A percentile compares a stretch with the other conserved stretches of the same genome.
Conservation (phyloP, 1,139 yeast species). For the Citeromyces siamensis region DNA sequence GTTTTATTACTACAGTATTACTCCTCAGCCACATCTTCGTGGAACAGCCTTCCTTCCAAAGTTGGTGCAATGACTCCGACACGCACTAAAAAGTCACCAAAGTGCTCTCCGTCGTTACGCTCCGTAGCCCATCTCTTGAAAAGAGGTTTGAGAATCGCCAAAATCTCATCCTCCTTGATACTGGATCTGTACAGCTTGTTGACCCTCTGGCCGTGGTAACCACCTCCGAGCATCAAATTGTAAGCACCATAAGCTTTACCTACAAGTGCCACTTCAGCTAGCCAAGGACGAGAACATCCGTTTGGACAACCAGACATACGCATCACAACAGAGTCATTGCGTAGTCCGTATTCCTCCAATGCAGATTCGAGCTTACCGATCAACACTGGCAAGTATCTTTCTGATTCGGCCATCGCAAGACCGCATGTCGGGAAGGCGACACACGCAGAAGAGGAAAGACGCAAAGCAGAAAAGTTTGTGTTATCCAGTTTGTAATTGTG, state of each 20-base stretch:
- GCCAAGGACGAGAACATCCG: constrained; percentile 98
- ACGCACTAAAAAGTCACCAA: constrained; percentile 89
- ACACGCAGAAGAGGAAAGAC: constrained; percentile 92
- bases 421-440: constrained; percentile 99
- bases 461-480: constrained; percentile 69
- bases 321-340: constrained; percentile 93
- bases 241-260: constrained; percentile 95
- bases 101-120: constrained; percentile 83
- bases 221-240: constrained; percentile 94
- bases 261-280: constrained; percentile 90
- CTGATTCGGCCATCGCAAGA: constrained; percentile 97
- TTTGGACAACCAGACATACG: constrained; percentile 99
- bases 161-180: constrained; percentile 81
- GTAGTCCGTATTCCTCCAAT: constrained; percentile 83
- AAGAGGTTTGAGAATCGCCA: constrained; percentile 65
- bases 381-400: constrained; percentile 81
- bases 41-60: constrained; percentile 84
- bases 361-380: constrained; percentile 72
- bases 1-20: too few species aligned
- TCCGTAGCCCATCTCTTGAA: constrained; percentile 93
- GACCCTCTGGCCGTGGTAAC: constrained; percentile 86
- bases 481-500: constrained; percentile 75
- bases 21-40: constrained; percentile 84
- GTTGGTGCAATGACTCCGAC: constrained; percentile 82
- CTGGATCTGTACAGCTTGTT: constrained; percentile 86